Conservation (phyloP, 164 flowering plant genomes). For the Macadamia integrifolia region DNA sequence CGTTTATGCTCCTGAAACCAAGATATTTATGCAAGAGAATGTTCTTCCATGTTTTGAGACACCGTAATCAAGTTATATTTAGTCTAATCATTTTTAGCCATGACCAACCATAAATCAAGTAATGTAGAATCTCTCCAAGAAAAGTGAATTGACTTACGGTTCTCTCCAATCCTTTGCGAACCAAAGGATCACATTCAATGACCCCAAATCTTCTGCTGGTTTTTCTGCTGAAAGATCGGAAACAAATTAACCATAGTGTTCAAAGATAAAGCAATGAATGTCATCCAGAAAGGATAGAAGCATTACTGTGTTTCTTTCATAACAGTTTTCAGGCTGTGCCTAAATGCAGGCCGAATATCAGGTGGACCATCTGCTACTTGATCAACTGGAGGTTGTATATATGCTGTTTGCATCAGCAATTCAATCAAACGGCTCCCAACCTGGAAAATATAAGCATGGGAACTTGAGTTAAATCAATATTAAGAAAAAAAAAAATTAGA, state of each 20-base stretch:
- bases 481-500: not conserved
- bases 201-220: constrained; percentile 48
- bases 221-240: constrained; percentile 35
- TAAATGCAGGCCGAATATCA: constrained; percentile 90
- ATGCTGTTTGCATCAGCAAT: constrained; percentile 70
- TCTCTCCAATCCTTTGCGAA: constrained; percentile 46
- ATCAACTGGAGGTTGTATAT: constrained; percentile 75
- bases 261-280: not conserved
- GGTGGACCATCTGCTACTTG: constrained; percentile 65
- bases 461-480: constrained; percentile 2
- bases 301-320: constrained; percentile 39
- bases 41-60: not conserved
- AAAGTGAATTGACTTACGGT: constrained; percentile 35
- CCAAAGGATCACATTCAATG: constrained; percentile 50
- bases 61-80: not conserved
- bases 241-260: not conserved
- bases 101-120: not conserved
- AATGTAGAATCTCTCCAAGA: constrained; percentile 2
- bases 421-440: constrained; percentile 89
- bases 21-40: not conserved
- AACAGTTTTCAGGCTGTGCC: constrained; percentile 49
- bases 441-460: constrained; percentile 31
- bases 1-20: not conserved
- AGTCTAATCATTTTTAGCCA: not conserved
- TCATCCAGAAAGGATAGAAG: not conserved